Evolutionary conservation across 495 filamentous ascomycete species (phyloP).

Genomic region (Daldinia caldariorum): DNA sequence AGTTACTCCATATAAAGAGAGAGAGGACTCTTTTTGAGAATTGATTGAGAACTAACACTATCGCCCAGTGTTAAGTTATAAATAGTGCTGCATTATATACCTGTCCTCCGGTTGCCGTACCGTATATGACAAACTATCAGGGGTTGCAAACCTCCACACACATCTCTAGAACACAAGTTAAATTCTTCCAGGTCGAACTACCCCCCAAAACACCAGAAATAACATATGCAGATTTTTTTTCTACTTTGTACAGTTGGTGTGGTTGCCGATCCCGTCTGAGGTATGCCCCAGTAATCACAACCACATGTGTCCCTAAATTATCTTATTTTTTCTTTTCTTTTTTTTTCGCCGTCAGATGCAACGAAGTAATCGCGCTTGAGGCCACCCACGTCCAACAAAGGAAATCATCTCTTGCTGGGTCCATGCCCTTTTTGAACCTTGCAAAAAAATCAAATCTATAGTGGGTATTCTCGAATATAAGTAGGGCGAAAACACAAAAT

Average conservation of each 20-base stretch:
- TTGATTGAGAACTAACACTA: conserved; percentile 6
- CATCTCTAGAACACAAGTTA: conserved; percentile 27
- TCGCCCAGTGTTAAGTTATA: conserved; percentile 16
- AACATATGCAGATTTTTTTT: conserved; percentile 42
- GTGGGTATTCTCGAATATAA: conserved; percentile 55
- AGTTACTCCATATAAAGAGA: not conserved
- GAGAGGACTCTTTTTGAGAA: conserved; percentile 2
- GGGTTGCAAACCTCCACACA: conserved; percentile 34
- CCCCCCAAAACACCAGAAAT: conserved; percentile 24
- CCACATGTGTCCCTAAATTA: conserved; percentile 16
- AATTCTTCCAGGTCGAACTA: conserved; percentile 28
- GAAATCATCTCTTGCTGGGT: conserved; percentile 45
- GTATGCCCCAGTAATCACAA: conserved; percentile 23
- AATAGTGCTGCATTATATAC: conserved; percentile 37
- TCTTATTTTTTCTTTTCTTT: conserved; percentile 34
- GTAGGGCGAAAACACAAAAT: conserved; percentile 44
- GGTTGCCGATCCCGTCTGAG: conserved; percentile 16
- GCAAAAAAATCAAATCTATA: conserved; percentile 53
- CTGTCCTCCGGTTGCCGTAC: conserved; percentile 30
- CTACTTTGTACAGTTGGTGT: conserved; percentile 36
- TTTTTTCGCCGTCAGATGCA: conserved; percentile 32
- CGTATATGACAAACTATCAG: conserved; percentile 40
- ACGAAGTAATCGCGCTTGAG: conserved; percentile 21
- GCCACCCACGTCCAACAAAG: conserved; percentile 46
- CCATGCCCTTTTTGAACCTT: conserved; percentile 43